These are phyloP conservation scores for Pyrenochaeta sp. DNA, from an alignment of 2,329 filamentous ascomycete species.

Conservation along the genomic window DNA sequence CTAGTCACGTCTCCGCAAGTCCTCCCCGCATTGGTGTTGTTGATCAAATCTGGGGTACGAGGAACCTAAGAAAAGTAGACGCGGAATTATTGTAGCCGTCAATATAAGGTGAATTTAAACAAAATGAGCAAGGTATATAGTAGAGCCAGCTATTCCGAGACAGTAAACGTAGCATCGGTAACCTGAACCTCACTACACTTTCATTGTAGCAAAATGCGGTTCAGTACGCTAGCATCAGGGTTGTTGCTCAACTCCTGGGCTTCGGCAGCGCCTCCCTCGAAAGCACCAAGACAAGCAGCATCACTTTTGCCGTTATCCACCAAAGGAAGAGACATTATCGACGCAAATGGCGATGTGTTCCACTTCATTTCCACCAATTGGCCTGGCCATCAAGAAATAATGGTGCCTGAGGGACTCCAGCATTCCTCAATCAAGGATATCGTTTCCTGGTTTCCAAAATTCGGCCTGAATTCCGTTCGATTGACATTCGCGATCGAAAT, in stretches of 20 bases:
- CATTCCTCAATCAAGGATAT: constrained; percentile 65
- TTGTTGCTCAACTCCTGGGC: constrained; percentile 22
- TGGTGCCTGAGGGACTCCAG: constrained; percentile 71
- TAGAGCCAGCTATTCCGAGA: constrained; percentile 2
- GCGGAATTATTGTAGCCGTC: constrained; percentile 43
- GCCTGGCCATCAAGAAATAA: constrained; percentile 68
- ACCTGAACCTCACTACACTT: background rate
- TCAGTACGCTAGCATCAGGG: constrained; percentile 6
- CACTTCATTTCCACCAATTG: constrained; percentile 66
- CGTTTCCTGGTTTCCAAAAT: constrained; percentile 63
- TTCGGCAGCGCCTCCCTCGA: constrained; percentile 20
- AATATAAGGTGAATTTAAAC: constrained; percentile 29
- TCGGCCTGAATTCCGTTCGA: constrained; percentile 70
- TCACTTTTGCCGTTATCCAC: constrained; percentile 38
- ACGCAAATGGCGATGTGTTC: constrained; percentile 45
- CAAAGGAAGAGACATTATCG: constrained; percentile 42
- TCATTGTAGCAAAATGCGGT: constrained; percentile 28
- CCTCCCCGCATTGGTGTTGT: constrained; percentile 6
- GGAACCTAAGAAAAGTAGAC: background rate
- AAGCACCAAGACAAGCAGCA: constrained; percentile 19
- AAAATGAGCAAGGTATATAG: constrained; percentile 9
- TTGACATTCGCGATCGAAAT: constrained; percentile 70
- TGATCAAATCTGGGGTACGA: constrained; percentile 1
- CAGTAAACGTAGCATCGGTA: background rate
- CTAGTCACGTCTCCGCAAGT: constrained; percentile 15